Evolutionary conservation across 164 flowering plant genomes (phyloP).

Genomic region (Kingdonia uniflora): DNA sequence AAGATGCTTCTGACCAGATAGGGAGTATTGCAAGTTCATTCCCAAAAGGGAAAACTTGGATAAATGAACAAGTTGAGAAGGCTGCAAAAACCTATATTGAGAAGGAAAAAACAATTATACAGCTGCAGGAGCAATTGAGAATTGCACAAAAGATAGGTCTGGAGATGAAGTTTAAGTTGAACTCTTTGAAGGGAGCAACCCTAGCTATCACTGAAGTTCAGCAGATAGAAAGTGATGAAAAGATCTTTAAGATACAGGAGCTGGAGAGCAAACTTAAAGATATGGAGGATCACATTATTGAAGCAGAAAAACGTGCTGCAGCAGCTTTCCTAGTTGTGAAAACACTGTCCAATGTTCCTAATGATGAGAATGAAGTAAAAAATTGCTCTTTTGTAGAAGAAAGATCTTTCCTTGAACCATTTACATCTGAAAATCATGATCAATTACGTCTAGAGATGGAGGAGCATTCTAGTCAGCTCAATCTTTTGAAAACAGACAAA

Average conservation of each 20-base stretch:
- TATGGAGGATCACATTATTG: conserved; percentile 22
- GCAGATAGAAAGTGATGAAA: conserved; percentile 24
- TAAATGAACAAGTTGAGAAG: conserved; percentile 47
- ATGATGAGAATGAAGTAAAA: conserved; percentile 1
- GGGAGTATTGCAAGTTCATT: conserved; percentile 44
- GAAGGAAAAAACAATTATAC: conserved; percentile 50
- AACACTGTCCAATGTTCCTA: conserved; percentile 20
- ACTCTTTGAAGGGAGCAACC: conserved; percentile 58
- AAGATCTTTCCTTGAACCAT: conserved; percentile 5
- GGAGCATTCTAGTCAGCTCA: conserved; percentile 8
- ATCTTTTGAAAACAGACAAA: conserved; percentile 10
- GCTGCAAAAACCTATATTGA: conserved; percentile 48
- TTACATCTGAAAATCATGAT: conserved; percentile 6
- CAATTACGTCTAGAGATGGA: conserved; percentile 3
- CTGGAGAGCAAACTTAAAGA: conserved; percentile 21
- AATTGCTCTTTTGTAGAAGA: too few species aligned
- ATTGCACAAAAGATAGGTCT: conserved; percentile 42
- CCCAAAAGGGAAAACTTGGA: conserved; percentile 35
- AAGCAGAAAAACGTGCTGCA: conserved; percentile 31
- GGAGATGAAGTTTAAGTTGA: conserved; percentile 51
- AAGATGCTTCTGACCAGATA: conserved; percentile 54
- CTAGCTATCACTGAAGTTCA: conserved; percentile 49
- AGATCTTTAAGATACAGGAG: conserved; percentile 15
- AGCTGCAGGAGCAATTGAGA: conserved; percentile 45
- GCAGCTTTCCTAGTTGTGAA: conserved; percentile 26